phyloP scores from a whole-genome alignment of 1,139 yeast species.

The Sugiyamaella sp. region DNA sequence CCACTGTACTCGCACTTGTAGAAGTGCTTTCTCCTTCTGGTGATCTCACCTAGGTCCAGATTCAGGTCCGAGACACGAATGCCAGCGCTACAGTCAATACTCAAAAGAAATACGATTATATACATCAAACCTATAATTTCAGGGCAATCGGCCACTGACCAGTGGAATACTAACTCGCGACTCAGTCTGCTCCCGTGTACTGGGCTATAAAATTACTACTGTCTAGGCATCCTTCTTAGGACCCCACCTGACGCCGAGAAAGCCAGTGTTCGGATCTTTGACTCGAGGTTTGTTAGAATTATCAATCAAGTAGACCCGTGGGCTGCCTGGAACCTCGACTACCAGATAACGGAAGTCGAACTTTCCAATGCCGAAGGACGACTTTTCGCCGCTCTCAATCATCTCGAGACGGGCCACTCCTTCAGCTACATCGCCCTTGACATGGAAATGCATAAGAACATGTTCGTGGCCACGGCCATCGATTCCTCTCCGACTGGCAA shows the following conservation, averaged over 20 bases:
- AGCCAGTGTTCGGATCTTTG: conserved; percentile 51
- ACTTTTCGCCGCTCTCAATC: conserved; percentile 42
- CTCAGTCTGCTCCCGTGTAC: too few species aligned
- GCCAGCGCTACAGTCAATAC: too few species aligned
- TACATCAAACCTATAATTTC: too few species aligned
- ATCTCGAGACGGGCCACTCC: conserved; percentile 83
- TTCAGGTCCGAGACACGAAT: too few species aligned
- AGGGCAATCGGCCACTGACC: too few species aligned
- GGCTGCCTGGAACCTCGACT: conserved; percentile 72
- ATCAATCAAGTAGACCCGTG: conserved; percentile 70
- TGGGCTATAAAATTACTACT: too few species aligned
- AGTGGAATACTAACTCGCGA: too few species aligned
- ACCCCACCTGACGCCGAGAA: conserved; percentile 86
- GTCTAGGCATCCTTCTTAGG: conserved; percentile 19
- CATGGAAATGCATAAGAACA: conserved; percentile 81
- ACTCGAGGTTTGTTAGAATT: conserved; percentile 47
- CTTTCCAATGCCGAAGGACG: conserved; percentile 52
- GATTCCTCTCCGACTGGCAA: conserved; percentile 51
- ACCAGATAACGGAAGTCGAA: conserved; percentile 76
- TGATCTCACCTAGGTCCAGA: too few species aligned
- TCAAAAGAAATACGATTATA: too few species aligned
- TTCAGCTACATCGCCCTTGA: conserved; percentile 61
- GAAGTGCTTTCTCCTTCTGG: too few species aligned
- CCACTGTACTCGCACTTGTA: too few species aligned
- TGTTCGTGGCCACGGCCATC: conserved; percentile 81